Base-by-base conservation (phyloP, 2,329 filamentous ascomycete genomes). In the Arthrinium phaeospermum region DNA sequence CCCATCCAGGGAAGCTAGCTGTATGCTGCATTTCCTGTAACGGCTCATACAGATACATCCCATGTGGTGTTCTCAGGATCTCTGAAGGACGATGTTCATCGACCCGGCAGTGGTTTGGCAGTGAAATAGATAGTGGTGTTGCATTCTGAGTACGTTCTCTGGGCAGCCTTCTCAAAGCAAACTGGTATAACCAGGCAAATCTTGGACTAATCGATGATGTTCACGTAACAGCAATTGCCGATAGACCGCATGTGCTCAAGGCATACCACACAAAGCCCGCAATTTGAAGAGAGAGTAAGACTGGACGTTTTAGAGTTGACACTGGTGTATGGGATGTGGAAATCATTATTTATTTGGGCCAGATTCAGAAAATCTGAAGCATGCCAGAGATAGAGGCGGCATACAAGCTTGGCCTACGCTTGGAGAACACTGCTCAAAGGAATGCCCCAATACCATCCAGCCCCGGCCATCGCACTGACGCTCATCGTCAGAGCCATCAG, bases 401-500 rank as follows among this genome's bases (percentile, higher is more conserved):
- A 68, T 27, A 47, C 4, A 27, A 68, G n/a, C 41, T 16, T 22
- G n/a, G 44, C 14, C 13, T 47, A 68, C 19, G 67, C 67, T 47
- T 68, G 14, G 8, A 85, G 74, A 37, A 89, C 82, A 71, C 79
- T 85, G 71, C 82, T 77, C 19, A 90, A 78, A 8, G 89, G 86
- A 34, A 91, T 78, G 5, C 82, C 85, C 90, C 91, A 92, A 73
- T 88, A 86, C 88, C 87, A 90, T 64, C 86, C 83, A 44, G 89
- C 91, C 46, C 90, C 82, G 0, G 84, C 85, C 90, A 98, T 97
- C 5, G 91, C 93, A 5, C 92, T 90, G 24, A 95, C 75, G 80
- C 94, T 98, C 89, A 97, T 95, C 5, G 87, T 86, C 19, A 90
- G 87, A 0, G 96, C 95, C 96, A 98, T 98, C 72, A 96, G 81